Base-by-base conservation (phyloP, 306 rosid species). In the Vigna nakashimae region DNA sequence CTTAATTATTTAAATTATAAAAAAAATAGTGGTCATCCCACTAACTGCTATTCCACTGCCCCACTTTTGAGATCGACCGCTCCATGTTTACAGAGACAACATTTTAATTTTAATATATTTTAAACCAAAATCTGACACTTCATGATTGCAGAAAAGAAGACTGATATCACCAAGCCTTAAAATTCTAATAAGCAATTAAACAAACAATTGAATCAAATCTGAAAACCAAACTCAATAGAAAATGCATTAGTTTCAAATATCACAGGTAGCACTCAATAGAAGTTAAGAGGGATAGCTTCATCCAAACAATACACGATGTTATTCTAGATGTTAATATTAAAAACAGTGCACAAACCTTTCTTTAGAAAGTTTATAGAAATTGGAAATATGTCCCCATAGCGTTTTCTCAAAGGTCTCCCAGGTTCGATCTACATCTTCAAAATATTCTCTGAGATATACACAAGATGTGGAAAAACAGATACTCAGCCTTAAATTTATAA, bases 401-500 rank as follows among this genome's bases (percentile, higher is more conserved):
- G 93, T 88, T 89, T 86, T 92, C 89, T 95, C 98, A 89, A 95
- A 95, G 77, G 89, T 89, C 85, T 95, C 98, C 98, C 98, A 92
- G 7, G 97, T 89, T 82, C 43, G 88, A 80, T 95, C 98, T 32
- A 95, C 97, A 36, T 95, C 98, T 89, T 95, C 98, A 85, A 92
- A 95, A 87, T 95, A 92, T 84, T 88, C 96, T 70, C 98, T 95
- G 82, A 49, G 32, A 66, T 69, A 78, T 52, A 79, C 62, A 73
- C 73, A 86, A 71, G 42, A 75, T 64, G 36, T 60, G 70, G 67
- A 76, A 50, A 75, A 78, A 18, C 20, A 85, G 71, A 78, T 28
- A 52, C 62, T 57, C 20, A 59, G 58, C 43, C 36, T 57, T 56
- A 53, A 79, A 53, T 49, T 42, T 50, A 17, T 60, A 52, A 26